Percentiles rank a stretch among this genome's conserved stretches.
Conservation (phyloP, 768 basidiomycete genomes). For the Phlegmacium glaucopus region DNA sequence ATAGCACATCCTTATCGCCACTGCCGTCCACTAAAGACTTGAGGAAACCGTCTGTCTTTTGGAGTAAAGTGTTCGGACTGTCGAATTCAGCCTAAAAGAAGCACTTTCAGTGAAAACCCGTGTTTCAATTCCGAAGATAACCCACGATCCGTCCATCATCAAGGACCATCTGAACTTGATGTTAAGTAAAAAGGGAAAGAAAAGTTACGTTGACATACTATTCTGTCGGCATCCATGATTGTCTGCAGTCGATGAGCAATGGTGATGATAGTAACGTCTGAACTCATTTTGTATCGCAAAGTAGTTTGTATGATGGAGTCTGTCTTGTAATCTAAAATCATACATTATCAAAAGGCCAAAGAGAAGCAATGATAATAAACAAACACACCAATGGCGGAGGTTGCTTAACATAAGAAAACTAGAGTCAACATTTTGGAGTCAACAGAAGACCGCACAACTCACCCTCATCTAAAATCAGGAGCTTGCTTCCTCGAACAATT, state of each 20-base stretch:
- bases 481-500: slow-evolving; percentile 52
- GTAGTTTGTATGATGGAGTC: too few species aligned
- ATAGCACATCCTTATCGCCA: slow-evolving; percentile 17
- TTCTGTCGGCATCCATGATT: slow-evolving; percentile 62
- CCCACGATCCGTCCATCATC: slow-evolving; percentile 51
- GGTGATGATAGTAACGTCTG: slow-evolving; percentile 58
- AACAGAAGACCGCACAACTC: slow-evolving; percentile 17
- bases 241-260: slow-evolving; percentile 71
- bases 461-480: slow-evolving; percentile 65
- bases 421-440: slow-evolving; percentile 1
- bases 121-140: slow-evolving; percentile 16
- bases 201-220: slow-evolving; percentile 27
- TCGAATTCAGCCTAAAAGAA: slow-evolving; percentile 19
- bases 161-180: slow-evolving; percentile 41
- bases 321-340: slow-evolving; percentile 47
- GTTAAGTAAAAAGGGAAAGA: slow-evolving; percentile 13
- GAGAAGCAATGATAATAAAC: not conserved
- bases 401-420: slow-evolving; percentile 30
- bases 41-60: slow-evolving; percentile 14
- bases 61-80: slow-evolving; percentile 12
- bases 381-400: slow-evolving; percentile 47
- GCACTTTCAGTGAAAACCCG: not conserved
- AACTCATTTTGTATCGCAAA: slow-evolving; percentile 55
- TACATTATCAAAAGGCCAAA: not conserved
- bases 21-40: slow-evolving; percentile 20